Evolutionary conservation across 371 early-diverging fungal genomes (phyloP).

Genomic region (Mucor piriformis): DNA sequence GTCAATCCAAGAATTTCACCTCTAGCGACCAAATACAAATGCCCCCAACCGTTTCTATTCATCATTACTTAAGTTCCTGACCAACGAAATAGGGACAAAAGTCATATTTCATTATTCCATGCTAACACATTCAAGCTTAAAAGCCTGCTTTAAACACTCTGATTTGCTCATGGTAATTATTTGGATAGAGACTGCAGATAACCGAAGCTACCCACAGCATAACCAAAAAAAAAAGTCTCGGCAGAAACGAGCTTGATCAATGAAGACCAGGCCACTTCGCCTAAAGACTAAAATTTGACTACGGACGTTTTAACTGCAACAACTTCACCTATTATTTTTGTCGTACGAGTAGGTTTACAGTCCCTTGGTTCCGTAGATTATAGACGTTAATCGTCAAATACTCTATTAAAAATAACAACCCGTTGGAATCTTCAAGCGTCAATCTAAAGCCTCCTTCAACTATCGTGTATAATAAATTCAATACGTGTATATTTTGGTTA

Average conservation of each 20-base stretch:
- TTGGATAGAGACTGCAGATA: constrained; percentile 13
- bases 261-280: constrained; percentile 21
- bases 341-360: too few relatives aligned
- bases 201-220: constrained; percentile 16
- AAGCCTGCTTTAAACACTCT: constrained; percentile 32
- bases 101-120: constrained; percentile 27
- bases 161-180: constrained; percentile 30
- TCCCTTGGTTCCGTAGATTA: too few relatives aligned
- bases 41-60: constrained; percentile 66
- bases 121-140: constrained; percentile 29
- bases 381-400: too few relatives aligned
- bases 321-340: too few relatives aligned
- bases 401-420: too few relatives aligned
- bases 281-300: constrained; percentile 30
- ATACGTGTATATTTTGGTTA: too few relatives aligned
- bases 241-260: constrained; percentile 22
- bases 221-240: constrained; percentile 20
- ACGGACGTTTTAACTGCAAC: constrained; percentile 31
- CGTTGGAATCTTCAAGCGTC: too few relatives aligned
- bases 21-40: constrained; percentile 68
- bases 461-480: too few relatives aligned
- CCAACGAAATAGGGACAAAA: too few relatives aligned
- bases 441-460: too few relatives aligned
- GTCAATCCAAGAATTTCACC: constrained; percentile 71
- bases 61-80: constrained; percentile 54